phyloP scores from a whole-genome alignment of 805 yeast species.

The Teunomyces panamensis region DNA sequence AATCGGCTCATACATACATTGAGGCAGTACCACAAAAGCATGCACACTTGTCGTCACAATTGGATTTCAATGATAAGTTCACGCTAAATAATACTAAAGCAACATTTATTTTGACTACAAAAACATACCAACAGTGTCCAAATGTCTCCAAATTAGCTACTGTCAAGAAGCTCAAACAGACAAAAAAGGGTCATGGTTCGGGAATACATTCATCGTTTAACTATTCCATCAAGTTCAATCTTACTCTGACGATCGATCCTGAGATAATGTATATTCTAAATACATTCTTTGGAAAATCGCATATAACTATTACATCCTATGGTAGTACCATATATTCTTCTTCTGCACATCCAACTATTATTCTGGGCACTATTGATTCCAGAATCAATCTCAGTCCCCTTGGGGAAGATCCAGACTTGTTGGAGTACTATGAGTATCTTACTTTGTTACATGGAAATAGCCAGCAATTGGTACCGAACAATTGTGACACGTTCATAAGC shows the following conservation, averaged over 20 bases:
- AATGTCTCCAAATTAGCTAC: constrained; percentile 8
- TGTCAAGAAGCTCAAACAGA: constrained; percentile 9
- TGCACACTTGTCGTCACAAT: background rate
- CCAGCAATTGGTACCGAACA: constrained; percentile 10
- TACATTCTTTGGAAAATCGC: constrained; percentile 2
- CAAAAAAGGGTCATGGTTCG: constrained; percentile 21
- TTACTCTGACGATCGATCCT: constrained; percentile 2
- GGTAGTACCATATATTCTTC: background rate
- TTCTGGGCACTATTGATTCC: background rate
- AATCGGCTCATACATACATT: background rate
- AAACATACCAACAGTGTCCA: constrained; percentile 9
- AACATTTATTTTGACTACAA: constrained; percentile 4
- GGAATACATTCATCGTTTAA: constrained; percentile 11
- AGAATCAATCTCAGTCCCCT: background rate
- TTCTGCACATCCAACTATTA: background rate
- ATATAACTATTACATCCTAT: constrained; percentile 1
- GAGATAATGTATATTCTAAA: constrained; percentile 2
- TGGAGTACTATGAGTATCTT: constrained; percentile 18
- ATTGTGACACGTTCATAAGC: constrained; percentile 6
- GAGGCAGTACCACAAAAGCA: background rate
- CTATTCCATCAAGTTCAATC: constrained; percentile 7
- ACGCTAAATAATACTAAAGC: constrained; percentile 2
- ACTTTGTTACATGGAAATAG: constrained; percentile 15
- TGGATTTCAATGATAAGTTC: background rate
- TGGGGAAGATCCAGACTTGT: constrained; percentile 5